Base-by-base conservation (phyloP, 1,284 basidiomycete genomes). In the Fomitopsis pinicola region DNA sequence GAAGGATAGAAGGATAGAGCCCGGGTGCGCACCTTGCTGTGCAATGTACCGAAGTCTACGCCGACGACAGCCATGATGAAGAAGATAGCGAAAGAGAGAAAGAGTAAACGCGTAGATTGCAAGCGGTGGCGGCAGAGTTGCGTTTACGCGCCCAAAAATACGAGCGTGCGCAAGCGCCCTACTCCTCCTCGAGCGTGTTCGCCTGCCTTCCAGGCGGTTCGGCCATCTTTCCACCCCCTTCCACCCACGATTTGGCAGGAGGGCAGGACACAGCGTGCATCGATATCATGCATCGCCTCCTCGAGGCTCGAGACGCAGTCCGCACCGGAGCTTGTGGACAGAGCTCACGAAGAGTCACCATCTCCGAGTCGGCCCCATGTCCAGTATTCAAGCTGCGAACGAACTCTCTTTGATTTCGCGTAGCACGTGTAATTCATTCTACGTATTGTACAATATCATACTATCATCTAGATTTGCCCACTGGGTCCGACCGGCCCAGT, bases 41-140 rank as follows among this genome's bases (percentile, higher is more conserved):
- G 87, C 36, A 95, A 83, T 64, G 92, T 87, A 73, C 94, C 94
- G 74, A 96, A 85, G 82, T 97, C 94, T 70, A 96, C 86, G 73
- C 94, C 94, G 71, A 97, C 94, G 78, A 96, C 94, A 73, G 89
- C 85, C 89, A 92, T 83, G 83, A 68, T 68, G 62, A 33, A 54
- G 52, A 56, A 54, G 52, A 56, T 63, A 35, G 55, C 61, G 55
- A 59, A 64, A 64, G 57, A 60, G 55, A 38, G 52, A 54, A 40
- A 22, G 52, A 38, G 59, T 60, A 60, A 40, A 61, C 62, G 65
- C 62, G 59, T 59, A 64, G 56, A 48, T 22, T 8, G 38, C 30
- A 28, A 57, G 46, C 38, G 36, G 55, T 53, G 52, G 36, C 59
- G 45, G 17, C 12, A 17, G n/a, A 6, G 46, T 26, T 9, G 45